phyloP scores from a whole-genome alignment of 768 basidiomycete species.

The Nevesoporus exiguus region DNA sequence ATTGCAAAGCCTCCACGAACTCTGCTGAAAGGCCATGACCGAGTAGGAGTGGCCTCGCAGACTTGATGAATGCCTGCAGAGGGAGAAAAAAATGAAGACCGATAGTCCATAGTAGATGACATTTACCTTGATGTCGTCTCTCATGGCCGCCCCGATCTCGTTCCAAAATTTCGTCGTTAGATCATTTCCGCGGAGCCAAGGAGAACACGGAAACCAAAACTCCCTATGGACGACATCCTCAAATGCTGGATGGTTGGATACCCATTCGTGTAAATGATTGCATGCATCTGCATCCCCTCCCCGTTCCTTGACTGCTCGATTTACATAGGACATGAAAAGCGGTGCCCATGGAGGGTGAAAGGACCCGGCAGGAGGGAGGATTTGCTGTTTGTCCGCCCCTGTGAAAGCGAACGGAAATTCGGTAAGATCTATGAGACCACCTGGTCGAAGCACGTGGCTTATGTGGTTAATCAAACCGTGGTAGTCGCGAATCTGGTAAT shows the following conservation, averaged over 20 bases:
- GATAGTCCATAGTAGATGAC: neutral
- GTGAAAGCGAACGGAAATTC: conserved; percentile 73
- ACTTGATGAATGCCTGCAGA: conserved; percentile 58
- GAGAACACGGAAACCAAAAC: conserved; percentile 61
- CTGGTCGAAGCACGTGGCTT: conserved; percentile 60
- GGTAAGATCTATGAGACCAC: conserved; percentile 60
- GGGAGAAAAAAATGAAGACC: neutral
- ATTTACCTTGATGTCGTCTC: conserved; percentile 57
- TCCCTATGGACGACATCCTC: conserved; percentile 57
- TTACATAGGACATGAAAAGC: conserved; percentile 58
- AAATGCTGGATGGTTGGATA: conserved; percentile 50
- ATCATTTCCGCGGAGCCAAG: conserved; percentile 38
- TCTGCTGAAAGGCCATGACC: conserved; percentile 55
- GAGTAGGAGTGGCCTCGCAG: conserved; percentile 65
- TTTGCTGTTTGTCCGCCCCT: conserved; percentile 44
- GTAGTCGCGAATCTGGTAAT: conserved; percentile 64
- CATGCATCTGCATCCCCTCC: conserved; percentile 68
- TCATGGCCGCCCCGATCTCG: conserved; percentile 43
- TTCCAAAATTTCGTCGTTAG: conserved; percentile 34
- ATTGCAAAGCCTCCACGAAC: conserved; percentile 52
- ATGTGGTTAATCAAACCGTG: conserved; percentile 62
- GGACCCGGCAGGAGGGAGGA: conserved; percentile 41
- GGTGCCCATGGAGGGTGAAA: conserved; percentile 55
- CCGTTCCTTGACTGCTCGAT: conserved; percentile 48
- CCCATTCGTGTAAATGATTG: conserved; percentile 51